Evolutionary conservation across 345 rosid species (phyloP).

Genomic region (Geranium brycei): DNA sequence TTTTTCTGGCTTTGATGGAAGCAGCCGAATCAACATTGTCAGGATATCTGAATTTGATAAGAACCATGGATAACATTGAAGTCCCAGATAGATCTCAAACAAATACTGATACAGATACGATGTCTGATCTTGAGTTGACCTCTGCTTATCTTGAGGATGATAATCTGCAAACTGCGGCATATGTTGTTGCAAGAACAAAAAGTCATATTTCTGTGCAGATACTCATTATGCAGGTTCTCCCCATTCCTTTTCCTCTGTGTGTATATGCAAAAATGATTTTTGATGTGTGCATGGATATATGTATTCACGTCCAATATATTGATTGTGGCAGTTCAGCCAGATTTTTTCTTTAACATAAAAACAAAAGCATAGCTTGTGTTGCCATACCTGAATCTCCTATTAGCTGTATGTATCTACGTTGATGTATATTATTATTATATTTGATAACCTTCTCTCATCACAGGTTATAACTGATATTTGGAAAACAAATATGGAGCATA

Average conservation of each 20-base stretch:
- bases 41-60: conserved; percentile 56
- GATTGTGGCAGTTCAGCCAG: too few relatives aligned
- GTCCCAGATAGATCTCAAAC: conserved; percentile 23
- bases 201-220: conserved; percentile 71
- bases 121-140: conserved; percentile 44
- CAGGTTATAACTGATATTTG: conserved; percentile 66
- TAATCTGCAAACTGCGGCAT: conserved; percentile 58
- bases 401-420: too few relatives aligned
- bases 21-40: conserved; percentile 51
- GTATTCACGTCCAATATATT: too few relatives aligned
- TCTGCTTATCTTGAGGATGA: conserved; percentile 57
- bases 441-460: conserved; percentile 5
- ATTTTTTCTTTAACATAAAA: too few relatives aligned
- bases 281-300: conserved; percentile 2
- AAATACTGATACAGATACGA: conserved; percentile 30
- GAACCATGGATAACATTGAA: conserved; percentile 50
- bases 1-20: conserved; percentile 57
- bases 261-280: background rate
- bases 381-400: too few relatives aligned
- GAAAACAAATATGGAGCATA: conserved; percentile 32
- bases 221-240: conserved; percentile 51
- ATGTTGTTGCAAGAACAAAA: conserved; percentile 71
- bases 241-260: background rate
- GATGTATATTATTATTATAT: background rate
- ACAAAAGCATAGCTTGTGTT: too few relatives aligned